Conservation (phyloP, 306 rosid species). For the Psophocarpus tetragonolobus region DNA sequence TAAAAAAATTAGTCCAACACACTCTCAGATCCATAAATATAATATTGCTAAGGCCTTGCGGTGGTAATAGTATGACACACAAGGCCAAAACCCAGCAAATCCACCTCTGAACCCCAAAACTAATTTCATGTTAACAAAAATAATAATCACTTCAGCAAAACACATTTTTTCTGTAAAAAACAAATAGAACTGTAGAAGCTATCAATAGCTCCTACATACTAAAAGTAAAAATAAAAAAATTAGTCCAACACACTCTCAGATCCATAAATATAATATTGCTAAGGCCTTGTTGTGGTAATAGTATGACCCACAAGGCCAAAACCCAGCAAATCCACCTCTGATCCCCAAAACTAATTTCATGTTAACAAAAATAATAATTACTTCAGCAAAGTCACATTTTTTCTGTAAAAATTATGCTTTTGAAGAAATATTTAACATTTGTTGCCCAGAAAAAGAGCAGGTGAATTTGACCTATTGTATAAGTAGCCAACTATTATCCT, state of each 20-base stretch:
- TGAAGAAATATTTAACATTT: not conserved
- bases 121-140: not conserved
- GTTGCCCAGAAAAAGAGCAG: not conserved
- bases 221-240: too few relatives aligned
- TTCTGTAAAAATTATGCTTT: slow-evolving; percentile 1
- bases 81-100: not conserved
- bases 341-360: not conserved
- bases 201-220: too few relatives aligned
- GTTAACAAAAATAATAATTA: not conserved
- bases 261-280: not conserved
- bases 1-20: too few relatives aligned
- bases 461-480: not conserved
- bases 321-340: not conserved
- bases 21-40: not conserved
- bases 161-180: not conserved
- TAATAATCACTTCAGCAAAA: not conserved
- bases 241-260: not conserved
- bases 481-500: not conserved
- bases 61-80: not conserved
- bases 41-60: not conserved
- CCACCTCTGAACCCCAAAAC: not conserved
- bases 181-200: too few relatives aligned
- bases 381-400: not conserved
- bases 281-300: not conserved
- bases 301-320: not conserved